Evolutionary conservation across 495 filamentous ascomycete genomes (phyloP).

Genomic region (Hapsidospora chrysogenum): DNA sequence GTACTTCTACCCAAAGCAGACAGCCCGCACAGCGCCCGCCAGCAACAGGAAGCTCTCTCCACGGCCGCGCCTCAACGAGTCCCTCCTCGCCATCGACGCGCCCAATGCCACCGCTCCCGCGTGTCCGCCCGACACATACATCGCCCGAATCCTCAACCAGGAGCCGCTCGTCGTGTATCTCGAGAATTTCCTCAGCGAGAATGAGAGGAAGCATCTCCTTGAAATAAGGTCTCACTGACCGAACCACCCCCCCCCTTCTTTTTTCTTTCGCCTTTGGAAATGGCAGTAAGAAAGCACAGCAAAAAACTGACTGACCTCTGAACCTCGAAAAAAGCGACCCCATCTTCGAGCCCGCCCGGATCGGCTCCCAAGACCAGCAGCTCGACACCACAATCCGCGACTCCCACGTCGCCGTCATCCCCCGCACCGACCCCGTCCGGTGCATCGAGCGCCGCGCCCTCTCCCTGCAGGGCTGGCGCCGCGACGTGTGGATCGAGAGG

Average conservation of each 20-base stretch:
- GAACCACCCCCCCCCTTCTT: not conserved
- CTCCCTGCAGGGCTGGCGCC: slow-evolving; percentile 27
- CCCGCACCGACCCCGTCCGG: slow-evolving; percentile 20
- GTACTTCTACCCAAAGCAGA: slow-evolving; percentile 6
- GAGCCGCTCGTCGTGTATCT: slow-evolving; percentile 28
- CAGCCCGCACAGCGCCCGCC: not conserved
- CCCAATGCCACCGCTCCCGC: slow-evolving; percentile 10
- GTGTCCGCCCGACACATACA: slow-evolving; percentile 17
- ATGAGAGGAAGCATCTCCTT: slow-evolving; percentile 21
- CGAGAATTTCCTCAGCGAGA: slow-evolving; percentile 20
- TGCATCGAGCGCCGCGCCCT: slow-evolving; percentile 25
- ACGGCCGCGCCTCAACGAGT: slow-evolving; percentile 21
- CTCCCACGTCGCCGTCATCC: slow-evolving; percentile 29
- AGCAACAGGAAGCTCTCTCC: slow-evolving; percentile 8
- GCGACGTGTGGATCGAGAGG: slow-evolving; percentile 25
- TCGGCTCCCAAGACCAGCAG: slow-evolving; percentile 16
- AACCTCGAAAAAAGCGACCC: slow-evolving; percentile 13
- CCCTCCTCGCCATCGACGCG: slow-evolving; percentile 22
- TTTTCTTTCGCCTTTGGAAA: not conserved
- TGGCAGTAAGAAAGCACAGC: not conserved
- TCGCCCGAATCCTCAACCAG: slow-evolving; percentile 22
- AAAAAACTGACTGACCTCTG: not conserved
- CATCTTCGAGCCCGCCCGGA: slow-evolving; percentile 23
- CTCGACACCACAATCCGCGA: slow-evolving; percentile 21
- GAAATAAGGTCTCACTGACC: slow-evolving; percentile 19